Conservation (phyloP, 805 yeast species). For the Groenewaldozyma tartarivorans region DNA sequence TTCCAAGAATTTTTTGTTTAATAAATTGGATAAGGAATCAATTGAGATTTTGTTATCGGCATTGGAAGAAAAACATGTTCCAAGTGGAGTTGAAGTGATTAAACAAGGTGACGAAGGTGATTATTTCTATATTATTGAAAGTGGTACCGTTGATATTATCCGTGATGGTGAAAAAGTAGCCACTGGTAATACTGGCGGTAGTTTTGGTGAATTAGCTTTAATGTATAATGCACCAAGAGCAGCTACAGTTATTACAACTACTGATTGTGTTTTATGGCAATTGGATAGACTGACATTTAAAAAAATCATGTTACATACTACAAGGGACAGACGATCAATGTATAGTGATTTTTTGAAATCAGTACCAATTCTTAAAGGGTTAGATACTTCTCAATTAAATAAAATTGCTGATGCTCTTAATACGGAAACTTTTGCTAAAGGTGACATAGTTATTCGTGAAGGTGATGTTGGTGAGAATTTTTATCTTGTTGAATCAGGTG, state of each 20-base stretch:
- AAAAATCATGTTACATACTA: conserved; percentile 80
- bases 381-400: conserved; percentile 73
- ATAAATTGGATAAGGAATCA: conserved; percentile 70
- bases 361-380: conserved; percentile 67
- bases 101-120: conserved; percentile 94
- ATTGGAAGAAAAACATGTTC: conserved; percentile 60
- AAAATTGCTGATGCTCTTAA: conserved; percentile 92
- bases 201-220: conserved; percentile 93
- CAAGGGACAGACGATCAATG: conserved; percentile 81
- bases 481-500: conserved; percentile 70
- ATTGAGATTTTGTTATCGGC: conserved; percentile 72
- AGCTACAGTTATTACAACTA: conserved; percentile 73
- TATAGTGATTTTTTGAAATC: conserved; percentile 82
- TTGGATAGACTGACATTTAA: conserved; percentile 89
- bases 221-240: conserved; percentile 98
- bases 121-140: conserved; percentile 77
- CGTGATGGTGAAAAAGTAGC: conserved; percentile 65
- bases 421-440: conserved; percentile 61
- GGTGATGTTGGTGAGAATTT: conserved; percentile 80
- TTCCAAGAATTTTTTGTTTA: conserved; percentile 74
- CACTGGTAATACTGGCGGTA: conserved; percentile 74
- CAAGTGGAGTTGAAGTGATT: conserved; percentile 57
- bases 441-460: conserved; percentile 68
- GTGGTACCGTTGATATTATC: conserved; percentile 72
- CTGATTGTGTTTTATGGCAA: conserved; percentile 79